These are phyloP conservation scores for Gracilariopsis chorda DNA, from an alignment of 23 red algal genomes.

Conservation along the genomic window DNA sequence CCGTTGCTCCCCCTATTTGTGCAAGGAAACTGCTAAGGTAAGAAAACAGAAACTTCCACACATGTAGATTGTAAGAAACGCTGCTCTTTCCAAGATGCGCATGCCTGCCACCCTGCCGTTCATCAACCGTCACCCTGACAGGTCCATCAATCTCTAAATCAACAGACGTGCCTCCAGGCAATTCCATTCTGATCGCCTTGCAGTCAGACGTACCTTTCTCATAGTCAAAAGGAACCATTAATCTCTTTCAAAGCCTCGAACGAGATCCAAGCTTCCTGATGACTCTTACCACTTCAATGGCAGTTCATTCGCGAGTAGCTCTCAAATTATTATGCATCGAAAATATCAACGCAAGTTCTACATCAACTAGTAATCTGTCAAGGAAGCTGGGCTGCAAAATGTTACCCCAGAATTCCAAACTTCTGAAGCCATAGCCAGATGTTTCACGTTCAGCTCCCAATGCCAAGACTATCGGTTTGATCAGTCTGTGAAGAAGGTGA, in stretches of 20 bases:
- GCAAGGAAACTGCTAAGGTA: no score
- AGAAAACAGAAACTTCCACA: conserved; percentile 1
- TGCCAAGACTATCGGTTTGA: conserved; percentile 66
- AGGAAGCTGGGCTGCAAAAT: conserved; percentile 86
- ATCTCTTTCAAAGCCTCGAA: neutral
- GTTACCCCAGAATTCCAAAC: conserved; percentile 91
- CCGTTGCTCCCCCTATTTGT: no score
- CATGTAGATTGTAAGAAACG: neutral
- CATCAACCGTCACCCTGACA: neutral
- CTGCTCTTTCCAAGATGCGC: no score
- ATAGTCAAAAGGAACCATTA: neutral
- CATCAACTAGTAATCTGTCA: conserved; percentile 36
- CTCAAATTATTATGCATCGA: no score
- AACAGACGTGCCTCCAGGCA: neutral
- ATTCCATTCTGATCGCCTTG: neutral
- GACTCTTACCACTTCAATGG: conserved; percentile 25
- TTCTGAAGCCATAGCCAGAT: conserved; percentile 66
- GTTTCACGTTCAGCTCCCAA: no score
- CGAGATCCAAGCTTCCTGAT: conserved; percentile 71
- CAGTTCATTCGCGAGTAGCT: no score
- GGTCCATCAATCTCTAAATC: neutral
- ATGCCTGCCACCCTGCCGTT: neutral
- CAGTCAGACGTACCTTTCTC: neutral
- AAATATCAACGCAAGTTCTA: conserved; percentile 54
- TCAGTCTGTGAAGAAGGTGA: conserved; percentile 69